Percentiles rank a stretch among this genome's conserved stretches.
Conservation (phyloP, 2,329 filamentous ascomycete genomes). For the Capronia epimyces region DNA sequence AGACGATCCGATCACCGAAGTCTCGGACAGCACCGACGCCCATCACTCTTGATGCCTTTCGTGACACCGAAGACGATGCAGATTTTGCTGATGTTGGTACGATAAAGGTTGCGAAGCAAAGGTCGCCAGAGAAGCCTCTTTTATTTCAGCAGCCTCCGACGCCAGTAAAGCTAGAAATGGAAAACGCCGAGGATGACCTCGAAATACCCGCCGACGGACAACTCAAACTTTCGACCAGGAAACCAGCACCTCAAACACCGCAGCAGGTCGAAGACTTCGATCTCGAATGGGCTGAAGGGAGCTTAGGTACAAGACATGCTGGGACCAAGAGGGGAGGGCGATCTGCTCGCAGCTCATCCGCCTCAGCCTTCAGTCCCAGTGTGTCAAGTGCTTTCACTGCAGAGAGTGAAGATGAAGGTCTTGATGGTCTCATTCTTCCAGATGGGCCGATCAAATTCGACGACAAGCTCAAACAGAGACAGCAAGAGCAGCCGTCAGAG, state of each 20-base stretch:
- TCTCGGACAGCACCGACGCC: slow-evolving; percentile 48
- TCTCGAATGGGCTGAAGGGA: slow-evolving; percentile 82
- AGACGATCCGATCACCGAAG: slow-evolving; percentile 42
- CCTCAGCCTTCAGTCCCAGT: slow-evolving; percentile 85
- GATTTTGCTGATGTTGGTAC: slow-evolving; percentile 61
- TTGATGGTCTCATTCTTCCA: slow-evolving; percentile 84
- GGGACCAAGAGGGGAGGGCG: slow-evolving; percentile 75
- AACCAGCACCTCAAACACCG: slow-evolving; percentile 60
- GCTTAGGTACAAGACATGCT: slow-evolving; percentile 81
- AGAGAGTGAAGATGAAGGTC: slow-evolving; percentile 88
- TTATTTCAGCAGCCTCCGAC: slow-evolving; percentile 32
- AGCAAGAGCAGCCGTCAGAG: slow-evolving; percentile 45
- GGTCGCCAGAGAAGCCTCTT: slow-evolving; percentile 48
- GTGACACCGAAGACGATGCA: slow-evolving; percentile 57
- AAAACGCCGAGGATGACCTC: slow-evolving; percentile 68
- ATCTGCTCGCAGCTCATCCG: slow-evolving; percentile 77
- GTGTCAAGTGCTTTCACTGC: slow-evolving; percentile 83
- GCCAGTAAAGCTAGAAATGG: slow-evolving; percentile 45
- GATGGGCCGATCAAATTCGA: slow-evolving; percentile 76
- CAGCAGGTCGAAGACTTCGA: slow-evolving; percentile 70
- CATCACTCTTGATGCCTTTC: slow-evolving; percentile 56
- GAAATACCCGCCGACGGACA: slow-evolving; percentile 62
- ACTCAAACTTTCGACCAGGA: slow-evolving; percentile 56
- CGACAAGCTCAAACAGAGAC: slow-evolving; percentile 68
- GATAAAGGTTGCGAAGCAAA: slow-evolving; percentile 61